These are phyloP conservation scores for Suillus clintonianus DNA, from an alignment of 768 basidiomycete species.

Conservation along the genomic window DNA sequence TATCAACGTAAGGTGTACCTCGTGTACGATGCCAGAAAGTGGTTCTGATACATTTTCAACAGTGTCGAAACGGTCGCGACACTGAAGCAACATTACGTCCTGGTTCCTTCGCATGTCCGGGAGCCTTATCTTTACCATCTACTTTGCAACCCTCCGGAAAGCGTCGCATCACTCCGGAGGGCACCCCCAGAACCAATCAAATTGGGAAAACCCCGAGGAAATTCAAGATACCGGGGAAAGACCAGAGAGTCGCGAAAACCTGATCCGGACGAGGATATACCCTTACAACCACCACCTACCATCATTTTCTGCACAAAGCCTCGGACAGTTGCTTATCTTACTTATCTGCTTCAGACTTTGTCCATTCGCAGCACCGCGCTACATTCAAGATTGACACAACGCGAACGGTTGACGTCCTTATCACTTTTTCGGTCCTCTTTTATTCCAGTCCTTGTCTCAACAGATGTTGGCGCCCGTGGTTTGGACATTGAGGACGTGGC, in stretches of 20 bases:
- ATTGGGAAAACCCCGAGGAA: conserved; percentile 24
- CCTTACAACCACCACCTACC: conserved; percentile 86
- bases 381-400: conserved; percentile 92
- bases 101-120: conserved; percentile 92
- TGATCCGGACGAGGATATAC: conserved; percentile 40
- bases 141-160: conserved; percentile 85
- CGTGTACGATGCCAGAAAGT: background rate
- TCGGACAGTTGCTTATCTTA: conserved; percentile 88
- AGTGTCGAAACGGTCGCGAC: conserved; percentile 90
- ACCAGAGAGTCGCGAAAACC: conserved; percentile 36
- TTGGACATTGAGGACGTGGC: conserved; percentile 96
- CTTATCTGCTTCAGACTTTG: conserved; percentile 72
- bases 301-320: conserved; percentile 92
- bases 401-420: conserved; percentile 83
- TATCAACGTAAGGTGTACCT: conserved; percentile 57
- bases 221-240: conserved; percentile 21
- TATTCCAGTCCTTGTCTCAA: conserved; percentile 90
- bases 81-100: conserved; percentile 85
- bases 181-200: conserved; percentile 56
- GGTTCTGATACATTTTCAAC: conserved; percentile 11
- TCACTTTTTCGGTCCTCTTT: conserved; percentile 82
- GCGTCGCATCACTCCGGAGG: conserved; percentile 66
- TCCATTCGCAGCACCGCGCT: conserved; percentile 85
- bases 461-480: conserved; percentile 94
- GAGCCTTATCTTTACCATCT: conserved; percentile 91